These are phyloP conservation scores for Tuber indicum DNA, from an alignment of 495 filamentous ascomycete genomes.

Conservation along the genomic window DNA sequence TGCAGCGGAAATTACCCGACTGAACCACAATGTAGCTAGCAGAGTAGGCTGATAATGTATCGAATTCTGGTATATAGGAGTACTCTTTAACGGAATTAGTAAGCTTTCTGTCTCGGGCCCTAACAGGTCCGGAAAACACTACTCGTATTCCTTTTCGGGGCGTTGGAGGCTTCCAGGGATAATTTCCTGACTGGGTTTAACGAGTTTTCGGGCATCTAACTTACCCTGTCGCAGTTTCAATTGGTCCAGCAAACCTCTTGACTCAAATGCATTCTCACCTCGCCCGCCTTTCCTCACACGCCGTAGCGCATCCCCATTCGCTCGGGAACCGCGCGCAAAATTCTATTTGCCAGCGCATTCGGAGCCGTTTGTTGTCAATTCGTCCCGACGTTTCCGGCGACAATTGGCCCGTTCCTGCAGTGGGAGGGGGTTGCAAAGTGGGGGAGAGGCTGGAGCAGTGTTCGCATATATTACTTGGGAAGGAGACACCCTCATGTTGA, in stretches of 20 bases:
- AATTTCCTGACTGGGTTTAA: too few species aligned
- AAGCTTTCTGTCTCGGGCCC: too few species aligned
- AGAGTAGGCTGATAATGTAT: background rate
- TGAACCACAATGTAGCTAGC: too few species aligned
- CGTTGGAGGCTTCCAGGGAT: too few species aligned
- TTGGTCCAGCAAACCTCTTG: slow-evolving; percentile 1
- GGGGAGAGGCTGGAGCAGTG: background rate
- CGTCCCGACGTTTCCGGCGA: background rate
- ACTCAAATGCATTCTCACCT: background rate
- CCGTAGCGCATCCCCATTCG: background rate
- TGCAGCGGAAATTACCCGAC: too few species aligned
- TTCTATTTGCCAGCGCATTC: background rate
- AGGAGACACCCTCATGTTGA: background rate
- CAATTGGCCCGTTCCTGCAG: slow-evolving; percentile 1
- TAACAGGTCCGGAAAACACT: background rate
- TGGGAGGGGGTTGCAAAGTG: background rate
- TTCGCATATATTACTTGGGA: background rate
- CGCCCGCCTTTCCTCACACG: background rate
- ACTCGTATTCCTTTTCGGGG: background rate
- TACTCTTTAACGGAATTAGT: background rate
- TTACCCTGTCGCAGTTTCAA: background rate
- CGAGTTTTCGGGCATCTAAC: background rate
- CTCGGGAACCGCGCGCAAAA: background rate
- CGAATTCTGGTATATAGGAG: background rate
- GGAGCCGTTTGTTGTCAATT: background rate